Percentiles rank a stretch among this genome's conserved stretches.
phyloP scores from a whole-genome alignment of 108 stramenopile genomes.

The Nitzschia palea region DNA sequence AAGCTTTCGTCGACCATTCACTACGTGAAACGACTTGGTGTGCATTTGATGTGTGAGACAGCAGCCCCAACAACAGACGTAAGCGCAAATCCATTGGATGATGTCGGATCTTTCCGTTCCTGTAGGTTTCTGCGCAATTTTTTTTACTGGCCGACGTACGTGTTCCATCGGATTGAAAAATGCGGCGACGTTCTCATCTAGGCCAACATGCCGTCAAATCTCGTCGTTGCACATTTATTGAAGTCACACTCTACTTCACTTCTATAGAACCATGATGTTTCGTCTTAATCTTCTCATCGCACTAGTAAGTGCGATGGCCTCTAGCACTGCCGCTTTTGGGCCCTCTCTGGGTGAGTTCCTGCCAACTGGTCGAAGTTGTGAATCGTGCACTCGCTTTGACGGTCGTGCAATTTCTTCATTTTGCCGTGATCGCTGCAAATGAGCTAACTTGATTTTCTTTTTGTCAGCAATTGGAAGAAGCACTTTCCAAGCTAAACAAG shows the following conservation, averaged over 20 bases:
- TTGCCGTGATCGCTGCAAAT: too few species aligned
- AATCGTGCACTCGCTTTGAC: too few species aligned
- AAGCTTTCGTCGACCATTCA: too few species aligned
- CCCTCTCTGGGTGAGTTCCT: constrained; percentile 42
- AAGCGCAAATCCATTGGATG: background rate
- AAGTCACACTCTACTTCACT: background rate
- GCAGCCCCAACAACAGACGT: constrained; percentile 2
- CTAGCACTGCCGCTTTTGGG: constrained; percentile 38
- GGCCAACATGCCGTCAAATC: background rate
- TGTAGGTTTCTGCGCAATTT: background rate
- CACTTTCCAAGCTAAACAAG: constrained; percentile 25
- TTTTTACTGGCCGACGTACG: background rate
- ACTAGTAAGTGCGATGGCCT: constrained; percentile 35
- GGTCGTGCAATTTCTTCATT: too few species aligned
- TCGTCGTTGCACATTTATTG: background rate
- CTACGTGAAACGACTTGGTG: too few species aligned
- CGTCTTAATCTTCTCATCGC: constrained; percentile 39
- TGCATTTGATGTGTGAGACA: too few species aligned
- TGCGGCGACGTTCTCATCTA: background rate
- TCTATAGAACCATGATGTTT: constrained; percentile 36
- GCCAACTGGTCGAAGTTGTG: too few species aligned
- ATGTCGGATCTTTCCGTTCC: background rate
- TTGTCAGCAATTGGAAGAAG: constrained; percentile 42
- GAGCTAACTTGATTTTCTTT: too few species aligned
- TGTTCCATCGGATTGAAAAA: constrained; percentile 5